Base-by-base conservation (phyloP, 352 stramenopile genomes). In the Blastocystis sp. region DNA sequence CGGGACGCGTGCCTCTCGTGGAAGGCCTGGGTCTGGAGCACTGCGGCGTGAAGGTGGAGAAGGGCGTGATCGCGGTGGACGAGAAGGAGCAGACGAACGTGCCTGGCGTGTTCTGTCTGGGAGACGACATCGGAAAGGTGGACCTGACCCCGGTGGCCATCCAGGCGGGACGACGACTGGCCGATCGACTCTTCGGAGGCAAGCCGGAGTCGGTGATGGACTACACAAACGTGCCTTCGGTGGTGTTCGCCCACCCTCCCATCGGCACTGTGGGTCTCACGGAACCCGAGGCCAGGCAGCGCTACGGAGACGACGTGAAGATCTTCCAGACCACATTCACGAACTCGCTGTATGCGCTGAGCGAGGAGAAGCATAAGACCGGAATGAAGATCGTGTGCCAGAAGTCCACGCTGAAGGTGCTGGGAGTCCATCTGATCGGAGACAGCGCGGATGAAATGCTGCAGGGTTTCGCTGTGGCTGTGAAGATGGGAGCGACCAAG, bases 401-500 rank as follows among this genome's bases (percentile, higher is more conserved):
- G 68, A 90, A 45, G 66, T 91, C 41, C 26, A 91, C 41, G 43
- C 91, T 95, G 68, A 93, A 92, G 18, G 96, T 99, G 37, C 95
- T 99, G 53, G 96, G 97, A 53, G 92, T 98, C 1, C 96, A 99
- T 92, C 92, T 98, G 55, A 95, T 97, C 82, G 96, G 95, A 76
- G 93, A 96, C 65, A 94, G 93, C 63, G 94, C 94, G 2, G 96
- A 98, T 92, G 97, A 99, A 93, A 98, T 98, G 94, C 93, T 98
- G 68, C 96, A 99, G 92, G 96, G 96, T 87, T 98, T 98, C 90
- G 97, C 93, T 45, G 95, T 98, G 3, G 96, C 97, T 3, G 94
- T 98, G 90, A 99, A 98, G 92, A 98, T 98, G 94, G 96, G 95
- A 62, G 96, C 95, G 5, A 98, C 96, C 66, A 98, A 98, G 92